Conservation (phyloP, 257 asterid species). For the Paulownia fortunei region DNA sequence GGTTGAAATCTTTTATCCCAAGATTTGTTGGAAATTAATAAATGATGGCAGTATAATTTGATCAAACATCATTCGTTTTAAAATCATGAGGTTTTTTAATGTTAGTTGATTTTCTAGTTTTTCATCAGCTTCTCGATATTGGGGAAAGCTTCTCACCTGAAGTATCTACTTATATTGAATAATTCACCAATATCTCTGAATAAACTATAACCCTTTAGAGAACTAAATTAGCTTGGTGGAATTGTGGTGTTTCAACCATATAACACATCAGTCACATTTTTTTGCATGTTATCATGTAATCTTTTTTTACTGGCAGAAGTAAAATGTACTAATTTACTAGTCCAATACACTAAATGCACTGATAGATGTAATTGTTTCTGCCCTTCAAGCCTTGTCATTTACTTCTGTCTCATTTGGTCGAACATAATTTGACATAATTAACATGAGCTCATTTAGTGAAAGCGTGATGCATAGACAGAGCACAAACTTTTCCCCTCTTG, state of each 20-base stretch:
- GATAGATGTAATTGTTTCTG: conserved; percentile 3
- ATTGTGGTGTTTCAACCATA: conserved; percentile 5
- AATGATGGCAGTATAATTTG: neutral
- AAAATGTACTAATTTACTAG: neutral
- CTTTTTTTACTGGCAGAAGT: neutral
- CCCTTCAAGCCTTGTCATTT: conserved; percentile 17
- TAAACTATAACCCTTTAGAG: neutral
- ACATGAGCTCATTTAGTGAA: conserved; percentile 4
- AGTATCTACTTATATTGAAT: neutral
- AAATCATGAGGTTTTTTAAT: neutral
- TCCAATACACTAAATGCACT: neutral
- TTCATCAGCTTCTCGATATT: neutral
- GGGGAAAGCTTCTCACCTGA: neutral
- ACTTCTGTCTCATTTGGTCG: conserved; percentile 18
- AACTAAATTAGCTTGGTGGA: conserved; percentile 15
- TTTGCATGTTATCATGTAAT: conserved; percentile 11
- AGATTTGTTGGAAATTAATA: neutral
- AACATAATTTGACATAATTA: neutral
- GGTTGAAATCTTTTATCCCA: neutral
- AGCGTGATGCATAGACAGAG: conserved; percentile 10
- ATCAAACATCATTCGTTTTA: neutral
- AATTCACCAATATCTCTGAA: neutral
- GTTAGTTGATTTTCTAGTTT: neutral
- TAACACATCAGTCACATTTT: conserved; percentile 6
- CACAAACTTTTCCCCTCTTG: conserved; percentile 13